These are phyloP conservation scores for Pogostemon cablin DNA, from an alignment of 257 asterid genomes.

Conservation along the genomic window DNA sequence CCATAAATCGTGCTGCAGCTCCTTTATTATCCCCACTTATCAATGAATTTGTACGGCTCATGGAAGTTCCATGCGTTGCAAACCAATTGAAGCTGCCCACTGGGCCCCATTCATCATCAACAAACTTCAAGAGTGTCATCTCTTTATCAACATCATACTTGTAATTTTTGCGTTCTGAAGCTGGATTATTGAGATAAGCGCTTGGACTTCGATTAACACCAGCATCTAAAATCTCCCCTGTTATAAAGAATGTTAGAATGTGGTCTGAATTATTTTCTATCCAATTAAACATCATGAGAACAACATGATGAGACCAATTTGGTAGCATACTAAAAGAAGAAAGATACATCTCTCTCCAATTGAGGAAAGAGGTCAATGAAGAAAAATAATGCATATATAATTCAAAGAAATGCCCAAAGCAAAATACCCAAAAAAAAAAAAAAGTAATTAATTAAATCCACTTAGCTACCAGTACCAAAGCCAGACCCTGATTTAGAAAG, in stretches of 20 bases:
- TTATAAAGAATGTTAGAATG: constrained; percentile 32
- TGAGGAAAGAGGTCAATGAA: constrained; percentile 17
- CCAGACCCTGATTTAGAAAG: background rate
- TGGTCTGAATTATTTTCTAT: constrained; percentile 1
- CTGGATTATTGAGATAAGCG: constrained; percentile 90
- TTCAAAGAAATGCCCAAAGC: background rate
- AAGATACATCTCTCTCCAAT: constrained; percentile 14
- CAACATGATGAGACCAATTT: constrained; percentile 6
- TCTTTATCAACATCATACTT: constrained; percentile 86
- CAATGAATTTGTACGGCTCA: constrained; percentile 93
- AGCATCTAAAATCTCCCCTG: constrained; percentile 95
- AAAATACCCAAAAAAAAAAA: background rate
- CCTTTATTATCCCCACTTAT: constrained; percentile 99
- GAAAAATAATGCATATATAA: constrained; percentile 12
- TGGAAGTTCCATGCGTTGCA: constrained; percentile 99
- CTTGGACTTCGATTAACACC: constrained; percentile 97
- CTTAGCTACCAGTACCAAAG: constrained; percentile 19
- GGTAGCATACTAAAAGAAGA: constrained; percentile 12
- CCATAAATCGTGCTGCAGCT: constrained; percentile 98
- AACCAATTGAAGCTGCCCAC: constrained; percentile 99
- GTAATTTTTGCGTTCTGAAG: constrained; percentile 83
- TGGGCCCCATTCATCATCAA: constrained; percentile 93
- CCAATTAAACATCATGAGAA: constrained; percentile 1
- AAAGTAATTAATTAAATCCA: constrained; percentile 13
- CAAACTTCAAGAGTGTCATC: constrained; percentile 92